Conservation (phyloP, 2,329 filamentous ascomycete genomes). For the Paecilomyces fulvus region DNA sequence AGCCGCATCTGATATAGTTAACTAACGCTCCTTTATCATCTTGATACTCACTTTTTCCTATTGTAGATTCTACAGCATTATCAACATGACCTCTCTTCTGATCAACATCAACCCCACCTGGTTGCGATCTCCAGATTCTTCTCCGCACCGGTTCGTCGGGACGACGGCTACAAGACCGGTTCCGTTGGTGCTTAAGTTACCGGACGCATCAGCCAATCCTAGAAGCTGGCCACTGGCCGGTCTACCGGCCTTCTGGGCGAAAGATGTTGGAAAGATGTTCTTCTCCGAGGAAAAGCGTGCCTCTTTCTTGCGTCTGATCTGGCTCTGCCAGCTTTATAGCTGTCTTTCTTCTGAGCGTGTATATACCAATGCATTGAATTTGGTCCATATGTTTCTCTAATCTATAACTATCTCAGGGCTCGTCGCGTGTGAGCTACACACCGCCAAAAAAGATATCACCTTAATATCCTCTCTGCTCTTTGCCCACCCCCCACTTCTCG, state of each 20-base stretch:
- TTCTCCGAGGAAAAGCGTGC: background rate
- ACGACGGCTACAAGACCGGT: conserved; percentile 5
- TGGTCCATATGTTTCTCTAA: background rate
- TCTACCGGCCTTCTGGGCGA: background rate
- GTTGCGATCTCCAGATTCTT: background rate
- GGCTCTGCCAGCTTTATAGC: background rate
- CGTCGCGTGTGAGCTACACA: background rate
- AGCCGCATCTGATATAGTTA: too few species aligned
- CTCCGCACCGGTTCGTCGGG: conserved; percentile 15
- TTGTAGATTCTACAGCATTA: background rate
- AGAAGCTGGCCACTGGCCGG: background rate
- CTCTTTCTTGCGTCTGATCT: background rate
- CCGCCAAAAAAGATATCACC: background rate
- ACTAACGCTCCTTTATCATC: background rate
- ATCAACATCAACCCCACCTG: background rate
- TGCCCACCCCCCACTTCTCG: background rate
- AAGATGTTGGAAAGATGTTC: background rate
- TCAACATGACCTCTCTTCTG: background rate
- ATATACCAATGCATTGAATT: background rate
- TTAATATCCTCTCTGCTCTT: background rate
- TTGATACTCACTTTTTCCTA: background rate
- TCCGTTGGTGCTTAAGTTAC: background rate
- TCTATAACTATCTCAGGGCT: background rate
- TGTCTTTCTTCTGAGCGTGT: background rate
- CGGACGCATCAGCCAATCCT: background rate